phyloP scores from a whole-genome alignment of 768 basidiomycete genomes.

The Leccinum incarnatum region DNA sequence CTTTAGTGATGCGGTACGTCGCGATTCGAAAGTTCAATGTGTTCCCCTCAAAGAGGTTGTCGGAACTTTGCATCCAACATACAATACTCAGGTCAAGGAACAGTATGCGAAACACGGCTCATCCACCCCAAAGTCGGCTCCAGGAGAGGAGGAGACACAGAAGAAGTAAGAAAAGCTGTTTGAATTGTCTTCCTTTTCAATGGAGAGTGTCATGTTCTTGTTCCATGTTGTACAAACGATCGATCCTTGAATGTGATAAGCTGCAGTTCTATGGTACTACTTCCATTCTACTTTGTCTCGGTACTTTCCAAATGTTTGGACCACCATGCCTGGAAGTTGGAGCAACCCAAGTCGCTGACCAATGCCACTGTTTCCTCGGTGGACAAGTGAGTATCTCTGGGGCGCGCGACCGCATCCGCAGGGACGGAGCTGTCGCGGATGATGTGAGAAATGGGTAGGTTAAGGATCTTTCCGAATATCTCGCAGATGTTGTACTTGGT shows the following conservation, averaged over 20 bases:
- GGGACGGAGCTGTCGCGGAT: conserved; percentile 69
- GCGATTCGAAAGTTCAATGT: background rate
- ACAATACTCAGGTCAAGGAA: conserved; percentile 17
- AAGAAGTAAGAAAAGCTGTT: background rate
- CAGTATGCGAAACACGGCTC: conserved; percentile 11
- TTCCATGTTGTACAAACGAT: conserved; percentile 6
- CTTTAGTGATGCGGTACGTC: conserved; percentile 30
- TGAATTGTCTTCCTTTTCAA: background rate
- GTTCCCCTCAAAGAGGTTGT: background rate
- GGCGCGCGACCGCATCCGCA: conserved; percentile 66
- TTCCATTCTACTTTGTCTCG: conserved; percentile 10
- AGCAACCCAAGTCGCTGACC: conserved; percentile 56
- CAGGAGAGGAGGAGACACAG: conserved; percentile 8
- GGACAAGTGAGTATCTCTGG: conserved; percentile 77
- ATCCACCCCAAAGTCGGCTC: conserved; percentile 9
- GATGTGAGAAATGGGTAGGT: conserved; percentile 71
- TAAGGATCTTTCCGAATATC: conserved; percentile 68
- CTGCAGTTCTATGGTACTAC: background rate
- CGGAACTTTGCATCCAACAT: background rate
- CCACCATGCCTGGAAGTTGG: conserved; percentile 89
- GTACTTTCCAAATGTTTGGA: conserved; percentile 38
- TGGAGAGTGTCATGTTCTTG: background rate
- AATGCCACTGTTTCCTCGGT: conserved; percentile 73
- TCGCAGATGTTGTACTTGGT: conserved; percentile 95
- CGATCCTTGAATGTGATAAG: background rate